Percentiles rank a stretch among this genome's conserved stretches.
phyloP scores from a whole-genome alignment of 441 rosid species.

The Adansonia grandidieri region DNA sequence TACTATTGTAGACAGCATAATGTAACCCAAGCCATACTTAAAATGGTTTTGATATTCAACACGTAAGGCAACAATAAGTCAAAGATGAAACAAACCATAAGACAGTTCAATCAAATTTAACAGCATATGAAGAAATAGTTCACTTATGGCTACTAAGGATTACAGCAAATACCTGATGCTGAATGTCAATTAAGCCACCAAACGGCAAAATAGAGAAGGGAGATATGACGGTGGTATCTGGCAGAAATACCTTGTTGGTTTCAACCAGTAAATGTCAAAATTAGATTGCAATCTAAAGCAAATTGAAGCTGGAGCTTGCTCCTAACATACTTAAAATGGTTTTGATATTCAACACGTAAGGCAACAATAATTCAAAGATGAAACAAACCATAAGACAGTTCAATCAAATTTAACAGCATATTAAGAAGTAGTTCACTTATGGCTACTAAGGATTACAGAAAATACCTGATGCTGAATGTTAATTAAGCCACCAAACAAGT shows the following conservation, averaged over 20 bases:
- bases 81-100: not conserved
- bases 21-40: not conserved
- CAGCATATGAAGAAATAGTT: slow-evolving; percentile 15
- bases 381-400: not conserved
- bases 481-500: slow-evolving; percentile 66
- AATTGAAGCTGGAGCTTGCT: slow-evolving; percentile 12
- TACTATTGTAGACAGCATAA: no score
- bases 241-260: slow-evolving; percentile 77
- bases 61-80: not conserved
- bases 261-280: slow-evolving; percentile 64
- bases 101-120: not conserved
- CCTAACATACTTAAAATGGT: slow-evolving; percentile 9
- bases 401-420: slow-evolving; percentile 9
- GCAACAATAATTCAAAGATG: not conserved
- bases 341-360: not conserved
- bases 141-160: not conserved
- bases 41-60: not conserved
- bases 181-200: slow-evolving; percentile 84
- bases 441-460: slow-evolving; percentile 2
- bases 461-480: slow-evolving; percentile 89
- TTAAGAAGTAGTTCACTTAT: not conserved
- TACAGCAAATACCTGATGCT: slow-evolving; percentile 72
- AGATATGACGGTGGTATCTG: slow-evolving; percentile 82
- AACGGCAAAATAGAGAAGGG: slow-evolving; percentile 85
- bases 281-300: not conserved